phyloP scores from a whole-genome alignment of 2,329 filamentous ascomycete species.

The Curvularia hawaiiensis region DNA sequence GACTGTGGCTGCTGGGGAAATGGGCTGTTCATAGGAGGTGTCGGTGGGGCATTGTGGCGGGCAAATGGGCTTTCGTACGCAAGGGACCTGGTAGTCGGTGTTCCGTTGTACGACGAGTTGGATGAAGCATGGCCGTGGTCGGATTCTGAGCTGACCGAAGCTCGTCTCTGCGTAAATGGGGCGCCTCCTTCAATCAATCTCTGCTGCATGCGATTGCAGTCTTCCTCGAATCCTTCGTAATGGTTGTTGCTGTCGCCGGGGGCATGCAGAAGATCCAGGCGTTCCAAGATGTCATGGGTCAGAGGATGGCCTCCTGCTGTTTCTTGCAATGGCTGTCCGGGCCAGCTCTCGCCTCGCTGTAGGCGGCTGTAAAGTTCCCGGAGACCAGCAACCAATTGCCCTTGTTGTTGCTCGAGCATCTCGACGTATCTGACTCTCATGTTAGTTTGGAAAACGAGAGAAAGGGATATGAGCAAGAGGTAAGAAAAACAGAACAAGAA shows the following conservation, averaged over 20 bases:
- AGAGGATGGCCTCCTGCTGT: slow-evolving; percentile 61
- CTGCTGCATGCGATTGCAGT: slow-evolving; percentile 60
- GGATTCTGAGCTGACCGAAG: slow-evolving; percentile 63
- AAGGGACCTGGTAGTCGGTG: slow-evolving; percentile 44
- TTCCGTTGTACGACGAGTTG: slow-evolving; percentile 45
- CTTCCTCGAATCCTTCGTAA: slow-evolving; percentile 63
- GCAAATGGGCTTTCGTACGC: slow-evolving; percentile 40
- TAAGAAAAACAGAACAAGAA: not conserved
- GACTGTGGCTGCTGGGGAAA: slow-evolving; percentile 45
- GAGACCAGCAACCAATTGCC: slow-evolving; percentile 64
- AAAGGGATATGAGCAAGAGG: not conserved
- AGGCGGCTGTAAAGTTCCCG: slow-evolving; percentile 64
- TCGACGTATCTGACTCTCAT: slow-evolving; percentile 60
- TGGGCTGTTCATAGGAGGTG: slow-evolving; percentile 47
- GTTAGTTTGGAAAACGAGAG: slow-evolving; percentile 14
- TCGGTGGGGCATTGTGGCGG: slow-evolving; percentile 44
- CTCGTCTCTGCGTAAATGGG: slow-evolving; percentile 57
- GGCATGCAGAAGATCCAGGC: slow-evolving; percentile 62
- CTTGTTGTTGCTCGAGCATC: slow-evolving; percentile 70
- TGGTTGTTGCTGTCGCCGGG: slow-evolving; percentile 52
- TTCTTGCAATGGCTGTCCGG: slow-evolving; percentile 58
- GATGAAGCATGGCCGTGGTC: slow-evolving; percentile 56
- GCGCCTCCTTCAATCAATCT: slow-evolving; percentile 60
- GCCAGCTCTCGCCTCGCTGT: slow-evolving; percentile 60
- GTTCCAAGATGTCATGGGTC: slow-evolving; percentile 67